Evolutionary conservation across 306 rosid genomes (phyloP).

Genomic region (Calophaca sinica): DNA sequence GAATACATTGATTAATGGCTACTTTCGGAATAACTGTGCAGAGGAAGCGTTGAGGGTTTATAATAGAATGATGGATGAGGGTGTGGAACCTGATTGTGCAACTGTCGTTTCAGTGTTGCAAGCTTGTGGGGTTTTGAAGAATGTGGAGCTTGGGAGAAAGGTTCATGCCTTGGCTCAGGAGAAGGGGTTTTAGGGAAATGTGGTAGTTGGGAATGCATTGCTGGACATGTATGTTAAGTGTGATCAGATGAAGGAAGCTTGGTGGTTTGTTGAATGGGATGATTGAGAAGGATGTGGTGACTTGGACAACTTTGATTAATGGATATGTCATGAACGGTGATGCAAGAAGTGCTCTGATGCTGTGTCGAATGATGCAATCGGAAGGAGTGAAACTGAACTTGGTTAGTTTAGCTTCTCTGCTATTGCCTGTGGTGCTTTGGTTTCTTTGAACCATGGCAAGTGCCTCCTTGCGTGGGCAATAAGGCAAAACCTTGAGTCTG

Average conservation of each 20-base stretch:
- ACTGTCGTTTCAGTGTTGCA: constrained; percentile 82
- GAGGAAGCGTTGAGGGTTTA: constrained; percentile 65
- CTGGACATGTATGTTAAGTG: constrained; percentile 88
- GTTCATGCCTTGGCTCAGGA: constrained; percentile 62
- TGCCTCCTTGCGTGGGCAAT: constrained; percentile 83
- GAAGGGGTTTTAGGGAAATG: constrained; percentile 61
- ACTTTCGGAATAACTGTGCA: constrained; percentile 57
- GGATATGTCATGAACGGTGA: constrained; percentile 76
- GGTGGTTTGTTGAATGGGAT: constrained; percentile 51
- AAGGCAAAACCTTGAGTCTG: constrained; percentile 67
- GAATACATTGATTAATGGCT: constrained; percentile 88
- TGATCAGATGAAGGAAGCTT: constrained; percentile 69
- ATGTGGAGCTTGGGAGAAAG: constrained; percentile 61
- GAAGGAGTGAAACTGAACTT: constrained; percentile 74
- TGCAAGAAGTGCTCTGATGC: constrained; percentile 64
- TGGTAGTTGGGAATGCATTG: constrained; percentile 67
- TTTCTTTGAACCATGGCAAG: constrained; percentile 60
- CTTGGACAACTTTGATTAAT: constrained; percentile 86
- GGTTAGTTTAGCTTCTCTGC: constrained; percentile 71
- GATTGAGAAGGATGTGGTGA: constrained; percentile 75
- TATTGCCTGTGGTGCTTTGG: constrained; percentile 74
- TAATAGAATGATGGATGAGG: constrained; percentile 65
- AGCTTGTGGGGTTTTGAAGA: constrained; percentile 69
- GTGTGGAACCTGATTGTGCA: constrained; percentile 73
- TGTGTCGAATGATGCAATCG: constrained; percentile 68